A percentile compares a stretch with the other conserved stretches of the same genome.
phyloP scores from a whole-genome alignment of 2,329 filamentous ascomycete genomes.

The Verruconis gallopava region DNA sequence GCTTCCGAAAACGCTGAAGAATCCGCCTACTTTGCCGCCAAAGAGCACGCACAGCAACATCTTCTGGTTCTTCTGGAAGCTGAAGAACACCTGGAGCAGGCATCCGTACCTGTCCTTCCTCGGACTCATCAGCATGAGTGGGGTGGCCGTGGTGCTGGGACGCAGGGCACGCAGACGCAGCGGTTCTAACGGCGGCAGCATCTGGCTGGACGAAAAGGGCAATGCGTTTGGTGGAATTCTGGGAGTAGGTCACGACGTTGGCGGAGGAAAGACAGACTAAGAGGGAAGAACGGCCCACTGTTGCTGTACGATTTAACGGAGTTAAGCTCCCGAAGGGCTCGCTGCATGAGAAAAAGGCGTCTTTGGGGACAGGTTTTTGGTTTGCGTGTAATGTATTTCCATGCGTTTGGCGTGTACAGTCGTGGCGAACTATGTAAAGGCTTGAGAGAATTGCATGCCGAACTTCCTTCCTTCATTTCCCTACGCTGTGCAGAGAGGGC shows the following conservation, averaged over 20 bases:
- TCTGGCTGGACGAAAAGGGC: background rate
- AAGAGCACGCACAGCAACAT: constrained; percentile 66
- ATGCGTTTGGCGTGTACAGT: no score
- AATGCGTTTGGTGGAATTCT: background rate
- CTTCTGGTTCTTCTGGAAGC: constrained; percentile 50
- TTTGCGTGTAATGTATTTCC: no score
- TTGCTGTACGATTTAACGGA: no score
- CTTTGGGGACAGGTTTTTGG: no score
- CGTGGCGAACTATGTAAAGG: no score
- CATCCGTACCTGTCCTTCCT: constrained; percentile 29
- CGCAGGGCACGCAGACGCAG: constrained; percentile 3
- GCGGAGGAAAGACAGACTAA: background rate
- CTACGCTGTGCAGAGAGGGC: no score
- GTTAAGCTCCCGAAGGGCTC: no score
- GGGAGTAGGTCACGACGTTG: background rate
- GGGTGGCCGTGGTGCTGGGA: constrained; percentile 3
- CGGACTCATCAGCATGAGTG: background rate
- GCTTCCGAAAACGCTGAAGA: constrained; percentile 54
- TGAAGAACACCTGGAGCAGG: constrained; percentile 27
- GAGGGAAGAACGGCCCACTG: no score
- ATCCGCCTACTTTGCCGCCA: constrained; percentile 56
- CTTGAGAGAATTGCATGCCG: no score
- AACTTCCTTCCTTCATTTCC: no score
- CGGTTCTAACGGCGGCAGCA: background rate
- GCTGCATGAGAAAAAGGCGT: no score